Evolutionary conservation across 2,329 filamentous ascomycete genomes (phyloP).

Genomic region (Hypoxylon sp.): DNA sequence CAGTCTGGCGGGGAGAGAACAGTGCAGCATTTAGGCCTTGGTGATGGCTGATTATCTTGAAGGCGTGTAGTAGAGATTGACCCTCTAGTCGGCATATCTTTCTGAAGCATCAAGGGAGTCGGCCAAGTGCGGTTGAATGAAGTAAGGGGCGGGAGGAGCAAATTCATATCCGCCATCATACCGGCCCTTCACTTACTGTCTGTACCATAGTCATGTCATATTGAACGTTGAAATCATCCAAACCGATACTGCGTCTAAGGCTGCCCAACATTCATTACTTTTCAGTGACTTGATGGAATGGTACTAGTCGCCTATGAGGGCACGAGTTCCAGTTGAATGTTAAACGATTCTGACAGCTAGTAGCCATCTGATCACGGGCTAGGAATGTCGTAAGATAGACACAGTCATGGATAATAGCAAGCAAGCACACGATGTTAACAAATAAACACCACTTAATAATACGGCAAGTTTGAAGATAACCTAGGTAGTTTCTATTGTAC

Average conservation of each 20-base stretch:
- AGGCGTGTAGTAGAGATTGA: conserved; percentile 33
- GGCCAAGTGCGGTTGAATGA: conserved; percentile 39
- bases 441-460: no score
- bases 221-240: conserved; percentile 44
- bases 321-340: no score
- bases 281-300: no score
- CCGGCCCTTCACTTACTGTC: conserved; percentile 42
- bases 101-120: conserved; percentile 24
- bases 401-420: no score
- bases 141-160: conserved; percentile 36
- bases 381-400: no score
- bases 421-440: no score
- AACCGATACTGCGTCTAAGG: conserved; percentile 21
- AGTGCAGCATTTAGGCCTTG: conserved; percentile 24
- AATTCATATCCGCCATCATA: conserved; percentile 41
- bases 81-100: conserved; percentile 30
- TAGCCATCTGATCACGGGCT: no score
- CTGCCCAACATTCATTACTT: background rate
- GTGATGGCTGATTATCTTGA: conserved; percentile 36
- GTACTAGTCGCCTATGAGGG: no score
- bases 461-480: no score
- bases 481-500: no score
- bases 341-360: no score
- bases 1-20: conserved; percentile 29
- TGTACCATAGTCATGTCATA: conserved; percentile 48